Evolutionary conservation across 2,329 filamentous ascomycete species (phyloP).

Genomic region (Boeremia lycopersici): DNA sequence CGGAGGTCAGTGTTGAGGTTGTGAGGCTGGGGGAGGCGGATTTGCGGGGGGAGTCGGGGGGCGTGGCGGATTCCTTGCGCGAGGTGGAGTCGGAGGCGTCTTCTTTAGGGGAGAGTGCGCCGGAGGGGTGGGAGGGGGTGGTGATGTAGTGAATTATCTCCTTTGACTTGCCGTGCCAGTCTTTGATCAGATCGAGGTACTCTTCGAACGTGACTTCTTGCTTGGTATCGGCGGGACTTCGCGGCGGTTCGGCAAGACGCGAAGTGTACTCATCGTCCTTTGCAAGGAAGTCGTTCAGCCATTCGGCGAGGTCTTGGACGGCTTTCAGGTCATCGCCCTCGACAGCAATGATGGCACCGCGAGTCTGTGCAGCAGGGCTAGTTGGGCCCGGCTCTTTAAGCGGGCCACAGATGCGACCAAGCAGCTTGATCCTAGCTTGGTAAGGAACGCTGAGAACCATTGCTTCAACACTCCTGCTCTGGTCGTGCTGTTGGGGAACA

Average conservation of each 20-base stretch:
- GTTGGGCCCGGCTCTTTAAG: constrained; percentile 48
- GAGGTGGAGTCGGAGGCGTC: constrained; percentile 5
- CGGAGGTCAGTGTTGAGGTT: constrained; percentile 11
- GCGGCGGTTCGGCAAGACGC: constrained; percentile 57
- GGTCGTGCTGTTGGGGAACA: constrained; percentile 35
- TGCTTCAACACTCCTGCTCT: constrained; percentile 64
- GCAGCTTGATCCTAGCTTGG: constrained; percentile 74
- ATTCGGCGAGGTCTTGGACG: constrained; percentile 68
- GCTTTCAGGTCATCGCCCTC: constrained; percentile 74
- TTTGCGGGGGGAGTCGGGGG: constrained; percentile 10
- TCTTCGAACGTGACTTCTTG: constrained; percentile 49
- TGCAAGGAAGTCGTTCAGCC: constrained; percentile 62
- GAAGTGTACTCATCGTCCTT: constrained; percentile 60
- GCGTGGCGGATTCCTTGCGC: constrained; percentile 29
- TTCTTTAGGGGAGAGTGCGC: constrained; percentile 18
- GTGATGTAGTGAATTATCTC: constrained; percentile 69
- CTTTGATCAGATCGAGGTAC: constrained; percentile 71
- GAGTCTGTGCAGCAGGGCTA: constrained; percentile 48
- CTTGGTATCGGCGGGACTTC: constrained; percentile 46
- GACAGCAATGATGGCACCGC: constrained; percentile 82
- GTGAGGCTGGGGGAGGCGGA: background rate
- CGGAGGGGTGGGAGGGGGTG: constrained; percentile 19
- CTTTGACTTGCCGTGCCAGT: constrained; percentile 77
- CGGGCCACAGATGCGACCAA: constrained; percentile 77
- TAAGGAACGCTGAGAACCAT: constrained; percentile 79